Conservation (phyloP, 192 early-diverging fungal genomes). For the Coemansia furcata region DNA sequence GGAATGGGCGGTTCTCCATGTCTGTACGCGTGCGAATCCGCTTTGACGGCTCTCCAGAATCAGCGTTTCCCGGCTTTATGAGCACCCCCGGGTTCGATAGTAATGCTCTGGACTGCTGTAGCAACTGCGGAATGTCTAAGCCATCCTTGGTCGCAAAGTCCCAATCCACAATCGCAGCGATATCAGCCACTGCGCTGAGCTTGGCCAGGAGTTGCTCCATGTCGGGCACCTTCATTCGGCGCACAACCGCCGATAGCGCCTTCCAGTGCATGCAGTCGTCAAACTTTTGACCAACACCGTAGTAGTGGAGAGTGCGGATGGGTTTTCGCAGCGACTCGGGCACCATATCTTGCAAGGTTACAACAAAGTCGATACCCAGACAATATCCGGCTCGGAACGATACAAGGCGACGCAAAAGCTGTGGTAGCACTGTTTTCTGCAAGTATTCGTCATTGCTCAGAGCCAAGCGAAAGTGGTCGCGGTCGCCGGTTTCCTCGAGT, state of each 20-base stretch:
- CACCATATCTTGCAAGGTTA: slow-evolving; percentile 55
- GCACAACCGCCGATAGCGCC: slow-evolving; percentile 35
- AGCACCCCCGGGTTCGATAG: slow-evolving; percentile 13
- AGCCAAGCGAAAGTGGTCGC: slow-evolving; percentile 29
- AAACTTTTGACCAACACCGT: slow-evolving; percentile 53
- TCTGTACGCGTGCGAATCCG: slow-evolving; percentile 46
- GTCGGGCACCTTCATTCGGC: slow-evolving; percentile 40
- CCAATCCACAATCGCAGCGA: slow-evolving; percentile 15
- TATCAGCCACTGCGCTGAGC: slow-evolving; percentile 2
- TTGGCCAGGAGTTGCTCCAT: slow-evolving; percentile 32
- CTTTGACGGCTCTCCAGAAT: slow-evolving; percentile 8
- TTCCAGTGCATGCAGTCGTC: slow-evolving; percentile 46
- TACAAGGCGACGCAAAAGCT: slow-evolving; percentile 50
- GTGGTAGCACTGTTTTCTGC: slow-evolving; percentile 50
- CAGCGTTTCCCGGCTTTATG: neutral
- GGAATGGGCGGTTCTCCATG: slow-evolving; percentile 44
- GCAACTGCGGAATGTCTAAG: slow-evolving; percentile 10
- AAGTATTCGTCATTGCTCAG: slow-evolving; percentile 63
- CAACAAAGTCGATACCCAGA: slow-evolving; percentile 59
- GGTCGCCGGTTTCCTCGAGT: neutral
- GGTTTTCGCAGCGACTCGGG: slow-evolving; percentile 53
- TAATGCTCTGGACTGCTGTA: slow-evolving; percentile 12
- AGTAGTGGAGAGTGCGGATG: slow-evolving; percentile 65
- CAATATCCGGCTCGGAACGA: slow-evolving; percentile 62
- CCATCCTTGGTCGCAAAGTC: slow-evolving; percentile 9